Evolutionary conservation across 257 asterid genomes (phyloP).

Genomic region (Nicotiana otophora): DNA sequence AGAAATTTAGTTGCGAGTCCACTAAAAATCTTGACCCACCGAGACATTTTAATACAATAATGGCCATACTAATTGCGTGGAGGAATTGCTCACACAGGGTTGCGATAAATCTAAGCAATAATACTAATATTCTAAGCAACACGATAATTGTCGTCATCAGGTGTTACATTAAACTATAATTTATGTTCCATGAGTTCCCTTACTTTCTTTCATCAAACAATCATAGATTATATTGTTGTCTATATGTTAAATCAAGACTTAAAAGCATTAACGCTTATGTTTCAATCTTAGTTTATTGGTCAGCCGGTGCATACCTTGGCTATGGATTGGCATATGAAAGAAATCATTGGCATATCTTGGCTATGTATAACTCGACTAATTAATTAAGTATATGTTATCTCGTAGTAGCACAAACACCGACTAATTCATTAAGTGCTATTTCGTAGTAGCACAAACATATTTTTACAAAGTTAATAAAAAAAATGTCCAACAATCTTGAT

Average conservation of each 20-base stretch:
- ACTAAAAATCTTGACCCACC: neutral
- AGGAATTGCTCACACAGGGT: neutral
- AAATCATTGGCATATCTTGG: no score
- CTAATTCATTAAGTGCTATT: no score
- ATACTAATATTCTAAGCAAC: neutral
- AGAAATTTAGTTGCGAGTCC: neutral
- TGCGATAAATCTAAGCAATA: neutral
- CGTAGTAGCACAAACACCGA: no score
- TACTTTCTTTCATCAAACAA: neutral
- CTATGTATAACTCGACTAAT: no score
- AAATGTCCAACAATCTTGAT: neutral
- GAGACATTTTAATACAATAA: neutral
- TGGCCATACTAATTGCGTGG: neutral
- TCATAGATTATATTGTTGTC: neutral
- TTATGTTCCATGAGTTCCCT: neutral
- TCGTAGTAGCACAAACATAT: no score
- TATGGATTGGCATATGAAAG: no score
- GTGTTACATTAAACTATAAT: neutral
- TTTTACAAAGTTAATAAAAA: no score
- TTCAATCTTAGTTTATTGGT: no score
- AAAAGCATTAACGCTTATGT: neutral
- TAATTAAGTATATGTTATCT: no score
- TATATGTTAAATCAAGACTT: neutral
- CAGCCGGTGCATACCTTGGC: no score
- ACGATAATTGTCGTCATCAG: neutral